Evolutionary conservation across 2,329 filamentous ascomycete genomes (phyloP).

Genomic region (Fusarium brevicatenulatum): DNA sequence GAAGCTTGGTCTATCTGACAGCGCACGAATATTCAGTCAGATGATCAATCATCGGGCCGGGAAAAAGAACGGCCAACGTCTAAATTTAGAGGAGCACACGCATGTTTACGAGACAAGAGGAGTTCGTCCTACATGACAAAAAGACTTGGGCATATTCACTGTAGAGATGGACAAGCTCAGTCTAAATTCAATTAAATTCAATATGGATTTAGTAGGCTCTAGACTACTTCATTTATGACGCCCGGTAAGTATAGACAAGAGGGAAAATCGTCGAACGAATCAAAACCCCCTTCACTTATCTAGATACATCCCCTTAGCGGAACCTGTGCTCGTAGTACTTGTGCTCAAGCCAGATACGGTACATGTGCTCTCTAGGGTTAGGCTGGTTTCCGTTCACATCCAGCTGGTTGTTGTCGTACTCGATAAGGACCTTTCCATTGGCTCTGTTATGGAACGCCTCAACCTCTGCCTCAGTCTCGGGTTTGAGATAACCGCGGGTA

Average conservation of each 20-base stretch:
- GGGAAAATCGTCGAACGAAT: neutral
- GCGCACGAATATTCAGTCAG: neutral
- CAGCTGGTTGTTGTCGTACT: neutral
- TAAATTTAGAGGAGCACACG: neutral
- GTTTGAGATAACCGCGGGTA: neutral
- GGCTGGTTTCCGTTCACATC: neutral
- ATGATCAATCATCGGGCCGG: accelerated
- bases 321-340: neutral
- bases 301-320: neutral
- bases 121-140: too few relatives aligned
- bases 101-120: neutral
- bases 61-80: accelerated
- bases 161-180: accelerated
- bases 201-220: accelerated
- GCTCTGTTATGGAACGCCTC: neutral
- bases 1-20: accelerated
- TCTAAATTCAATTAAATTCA: accelerated
- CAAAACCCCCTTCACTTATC: neutral
- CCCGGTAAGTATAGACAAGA: neutral
- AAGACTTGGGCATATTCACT: neutral
- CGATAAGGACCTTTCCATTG: neutral
- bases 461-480: neutral
- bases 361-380: neutral
- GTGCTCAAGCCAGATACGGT: neutral
- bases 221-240: too few relatives aligned